Evolutionary conservation across 2,329 filamentous ascomycete genomes (phyloP).

Genomic region (Verticillium nonalfalfae): DNA sequence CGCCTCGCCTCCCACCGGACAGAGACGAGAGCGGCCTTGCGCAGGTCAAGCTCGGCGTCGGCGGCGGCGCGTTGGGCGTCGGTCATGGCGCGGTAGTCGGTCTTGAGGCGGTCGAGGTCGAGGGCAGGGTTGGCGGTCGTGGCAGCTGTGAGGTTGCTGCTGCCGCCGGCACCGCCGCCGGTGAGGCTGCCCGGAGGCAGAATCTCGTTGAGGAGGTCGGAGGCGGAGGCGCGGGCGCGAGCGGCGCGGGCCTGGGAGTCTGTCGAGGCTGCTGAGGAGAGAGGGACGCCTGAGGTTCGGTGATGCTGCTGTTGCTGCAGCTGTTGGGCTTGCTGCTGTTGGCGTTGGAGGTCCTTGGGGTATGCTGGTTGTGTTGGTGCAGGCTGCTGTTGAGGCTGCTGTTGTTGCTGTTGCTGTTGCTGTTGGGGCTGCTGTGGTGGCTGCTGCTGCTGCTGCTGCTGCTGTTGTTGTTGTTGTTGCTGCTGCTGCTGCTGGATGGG

Average conservation of each 20-base stretch:
- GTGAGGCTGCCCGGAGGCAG: neutral
- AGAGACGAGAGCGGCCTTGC: conserved; percentile 2
- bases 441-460: neutral
- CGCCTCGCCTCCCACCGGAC: conserved; percentile 1
- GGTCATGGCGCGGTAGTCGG: conserved; percentile 3
- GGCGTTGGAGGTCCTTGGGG: neutral
- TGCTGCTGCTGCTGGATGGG: neutral
- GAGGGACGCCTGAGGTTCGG: neutral
- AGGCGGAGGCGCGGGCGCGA: neutral
- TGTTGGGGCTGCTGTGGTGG: neutral
- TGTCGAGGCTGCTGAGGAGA: neutral
- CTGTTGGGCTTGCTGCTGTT: neutral
- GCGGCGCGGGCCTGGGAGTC: neutral
- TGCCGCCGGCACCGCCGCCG: neutral
- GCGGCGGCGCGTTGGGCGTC: conserved; percentile 2
- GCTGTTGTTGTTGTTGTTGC: conserved; percentile 1
- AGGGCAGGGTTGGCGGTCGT: neutral
- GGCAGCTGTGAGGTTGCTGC: neutral
- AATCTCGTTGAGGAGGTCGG: conserved; percentile 2
- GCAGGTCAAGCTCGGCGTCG: conserved; percentile 1
- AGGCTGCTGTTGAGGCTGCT: neutral
- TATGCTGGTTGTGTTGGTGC: neutral
- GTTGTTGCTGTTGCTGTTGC: neutral
- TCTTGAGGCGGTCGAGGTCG: conserved; percentile 3
- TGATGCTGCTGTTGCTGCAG: neutral